Evolutionary conservation across 2,329 filamentous ascomycete species (phyloP).

Genomic region (Elsinoe australis): DNA sequence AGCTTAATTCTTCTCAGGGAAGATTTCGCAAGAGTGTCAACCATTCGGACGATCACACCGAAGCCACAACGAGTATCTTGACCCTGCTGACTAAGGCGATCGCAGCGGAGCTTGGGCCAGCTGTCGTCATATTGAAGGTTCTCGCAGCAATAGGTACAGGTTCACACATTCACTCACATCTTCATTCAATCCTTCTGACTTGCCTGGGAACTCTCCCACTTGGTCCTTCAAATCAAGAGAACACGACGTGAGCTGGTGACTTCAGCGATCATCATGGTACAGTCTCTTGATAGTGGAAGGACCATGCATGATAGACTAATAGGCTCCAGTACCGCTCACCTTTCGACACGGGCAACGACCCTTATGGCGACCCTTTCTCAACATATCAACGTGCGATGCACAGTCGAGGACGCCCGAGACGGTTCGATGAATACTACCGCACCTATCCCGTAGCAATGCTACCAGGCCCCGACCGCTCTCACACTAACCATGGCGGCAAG

Average conservation of each 20-base stretch:
- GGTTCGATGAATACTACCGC: conserved; percentile 97
- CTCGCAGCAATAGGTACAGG: conserved; percentile 2
- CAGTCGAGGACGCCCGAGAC: conserved; percentile 51
- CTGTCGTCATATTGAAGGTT: conserved; percentile 18
- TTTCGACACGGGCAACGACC: conserved; percentile 44
- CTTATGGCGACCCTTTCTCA: conserved; percentile 42
- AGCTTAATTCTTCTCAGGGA: too few species aligned
- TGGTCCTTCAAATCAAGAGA: too few species aligned
- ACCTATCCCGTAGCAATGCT: conserved; percentile 96
- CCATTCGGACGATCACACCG: too few species aligned
- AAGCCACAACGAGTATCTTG: too few species aligned
- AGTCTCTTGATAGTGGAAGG: too few species aligned
- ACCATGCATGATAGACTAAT: conserved; percentile 3
- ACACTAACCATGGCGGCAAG: conserved; percentile 94
- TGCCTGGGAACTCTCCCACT: too few species aligned
- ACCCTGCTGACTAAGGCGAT: neutral
- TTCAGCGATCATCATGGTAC: too few species aligned
- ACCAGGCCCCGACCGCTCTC: conserved; percentile 76
- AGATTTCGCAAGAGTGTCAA: too few species aligned
- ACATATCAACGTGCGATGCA: conserved; percentile 50
- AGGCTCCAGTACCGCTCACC: conserved; percentile 36
- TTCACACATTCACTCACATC: neutral
- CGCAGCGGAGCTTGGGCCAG: conserved; percentile 13
- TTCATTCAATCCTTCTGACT: too few species aligned
- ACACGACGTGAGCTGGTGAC: too few species aligned